Percentiles rank a stretch among this genome's conserved stretches.
These are phyloP conservation scores for Melanopsichium pennsylvanicum DNA, from an alignment of 1,284 basidiomycete genomes.

Conservation along the genomic window DNA sequence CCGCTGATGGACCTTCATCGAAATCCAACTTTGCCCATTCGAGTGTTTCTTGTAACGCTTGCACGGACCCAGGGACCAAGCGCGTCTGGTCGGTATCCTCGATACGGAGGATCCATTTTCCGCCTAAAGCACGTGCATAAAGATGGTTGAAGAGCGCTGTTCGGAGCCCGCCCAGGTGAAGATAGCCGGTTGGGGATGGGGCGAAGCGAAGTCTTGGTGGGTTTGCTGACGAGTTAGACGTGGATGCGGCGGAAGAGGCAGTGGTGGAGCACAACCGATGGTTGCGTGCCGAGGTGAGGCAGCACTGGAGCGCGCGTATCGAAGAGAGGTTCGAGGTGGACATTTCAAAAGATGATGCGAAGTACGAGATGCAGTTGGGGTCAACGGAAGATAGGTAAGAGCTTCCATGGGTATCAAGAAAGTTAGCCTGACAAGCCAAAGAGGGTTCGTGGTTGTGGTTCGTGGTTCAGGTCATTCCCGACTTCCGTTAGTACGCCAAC, in stretches of 20 bases:
- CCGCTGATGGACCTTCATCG: slow-evolving; percentile 78
- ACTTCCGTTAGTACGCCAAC: neutral
- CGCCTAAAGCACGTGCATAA: slow-evolving; percentile 79
- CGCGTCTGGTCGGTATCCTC: slow-evolving; percentile 84
- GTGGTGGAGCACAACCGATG: neutral
- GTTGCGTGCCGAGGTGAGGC: neutral
- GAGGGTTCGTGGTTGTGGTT: no score
- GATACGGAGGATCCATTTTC: slow-evolving; percentile 88
- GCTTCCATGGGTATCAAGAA: no score
- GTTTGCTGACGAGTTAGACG: neutral
- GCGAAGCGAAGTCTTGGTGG: slow-evolving; percentile 79
- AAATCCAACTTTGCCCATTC: slow-evolving; percentile 93
- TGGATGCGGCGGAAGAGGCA: neutral
- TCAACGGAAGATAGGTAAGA: no score
- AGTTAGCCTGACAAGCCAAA: neutral
- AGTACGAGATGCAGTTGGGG: no score
- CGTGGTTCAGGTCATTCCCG: neutral
- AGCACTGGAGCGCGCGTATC: no score
- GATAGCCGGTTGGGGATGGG: slow-evolving; percentile 91
- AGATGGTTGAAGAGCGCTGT: slow-evolving; percentile 95
- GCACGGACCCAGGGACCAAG: slow-evolving; percentile 80
- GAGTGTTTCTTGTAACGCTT: slow-evolving; percentile 78
- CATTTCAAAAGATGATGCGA: neutral
- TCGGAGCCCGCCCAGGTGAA: slow-evolving; percentile 94
- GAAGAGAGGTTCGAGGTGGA: no score